Base-by-base conservation (phyloP, 169 alveolate species). In the Eimeria acervulina region DNA sequence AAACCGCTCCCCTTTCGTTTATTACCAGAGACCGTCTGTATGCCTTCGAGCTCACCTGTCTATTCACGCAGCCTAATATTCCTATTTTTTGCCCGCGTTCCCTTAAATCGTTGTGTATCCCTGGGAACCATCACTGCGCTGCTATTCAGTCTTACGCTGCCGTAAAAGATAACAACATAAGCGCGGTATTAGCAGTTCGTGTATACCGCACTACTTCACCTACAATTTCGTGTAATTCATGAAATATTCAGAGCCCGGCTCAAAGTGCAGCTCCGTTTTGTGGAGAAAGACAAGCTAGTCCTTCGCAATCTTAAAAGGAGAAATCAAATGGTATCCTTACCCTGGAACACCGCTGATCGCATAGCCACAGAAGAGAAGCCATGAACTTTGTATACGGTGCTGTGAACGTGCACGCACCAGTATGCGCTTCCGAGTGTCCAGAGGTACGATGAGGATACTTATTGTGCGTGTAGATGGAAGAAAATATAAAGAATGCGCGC, bases 211-310 rank as follows among this genome's bases (percentile, higher is more conserved):
- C 8, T 59, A 21, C 21, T 17, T 21, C 68, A 59, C 26, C 19
- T 12, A 21, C 68, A 59, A 59, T 1, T 59, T 1, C 19, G 68
- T 12, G 68, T 59, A 4, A 12, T 59, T 21, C 68, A 12, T 59
- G 68, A 1, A 3, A 59, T 59, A 42, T 68, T 17, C 78, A 90
- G 97, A 52, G 90, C 52, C 47, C 83, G 90, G 51, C 95, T 95
- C 26, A 80, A 90, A 70, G 63, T 61, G 63, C 97, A 96, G 93
- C 96, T 96, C 52, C 94, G 96, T 70, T 89, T 95, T 66, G 93
- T 89, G 40, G 94, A 94, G 72, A 96, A 96, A 92, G 97, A 95
- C 95, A 95, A 88, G 87, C 85, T 51, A 59, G 85, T 76, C 42
- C 80, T 80, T 17, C 93, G 89, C 44, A 95, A 88, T 47, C 76